Base-by-base conservation (phyloP, 441 rosid genomes). In the Pelargonium cotyledonis region DNA sequence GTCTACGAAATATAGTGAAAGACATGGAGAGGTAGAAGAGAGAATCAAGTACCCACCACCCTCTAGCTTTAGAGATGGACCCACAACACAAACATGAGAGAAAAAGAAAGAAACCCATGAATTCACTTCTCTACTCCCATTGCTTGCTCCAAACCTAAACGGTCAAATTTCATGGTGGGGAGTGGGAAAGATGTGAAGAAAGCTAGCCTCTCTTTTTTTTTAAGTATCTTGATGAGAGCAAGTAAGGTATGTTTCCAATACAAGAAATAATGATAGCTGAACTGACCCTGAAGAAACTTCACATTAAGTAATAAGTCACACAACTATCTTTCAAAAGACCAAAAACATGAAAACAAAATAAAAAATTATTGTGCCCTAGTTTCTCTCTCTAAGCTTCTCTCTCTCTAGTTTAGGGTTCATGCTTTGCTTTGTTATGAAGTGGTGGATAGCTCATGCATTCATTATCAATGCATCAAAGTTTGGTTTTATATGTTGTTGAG, bases 171-270 rank as follows among this genome's bases (percentile, higher is more conserved):
- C 5, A 47, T 3, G 38, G 38, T 31, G 38, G 38, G 5, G 38
- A 31, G 38, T 31, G 5, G 5, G 38, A 31, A 4, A 31, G 38
- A 31, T 31, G 38, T 31, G 3, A 31, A 31, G 38, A 31, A 31
- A 31, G 38, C 38, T 31, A 31, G 38, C 38, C 38, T 31, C 38
- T 12, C 55, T 47, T 14, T 47, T 12, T 47, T 47, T 47, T 2
- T 8, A 47, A 47, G 55, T 47, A 47, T 47, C 55, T 14, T 47
- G 38, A 47, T 47, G 55, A 47, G 55, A 47, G 1, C 55, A 47
- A 47, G 55, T 47, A 47, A 47, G 55, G 55, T 47, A 47, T 47
- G 55, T 47, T 47, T 47, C 55, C 55, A 47, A 47, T 47, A 47
- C 55, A 47, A 47, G 55, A 47, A 47, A 47, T 47, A 12, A 47